These are phyloP conservation scores for Graphiopsis chlorocephala DNA, from an alignment of 2,329 filamentous ascomycete genomes.

Conservation along the genomic window DNA sequence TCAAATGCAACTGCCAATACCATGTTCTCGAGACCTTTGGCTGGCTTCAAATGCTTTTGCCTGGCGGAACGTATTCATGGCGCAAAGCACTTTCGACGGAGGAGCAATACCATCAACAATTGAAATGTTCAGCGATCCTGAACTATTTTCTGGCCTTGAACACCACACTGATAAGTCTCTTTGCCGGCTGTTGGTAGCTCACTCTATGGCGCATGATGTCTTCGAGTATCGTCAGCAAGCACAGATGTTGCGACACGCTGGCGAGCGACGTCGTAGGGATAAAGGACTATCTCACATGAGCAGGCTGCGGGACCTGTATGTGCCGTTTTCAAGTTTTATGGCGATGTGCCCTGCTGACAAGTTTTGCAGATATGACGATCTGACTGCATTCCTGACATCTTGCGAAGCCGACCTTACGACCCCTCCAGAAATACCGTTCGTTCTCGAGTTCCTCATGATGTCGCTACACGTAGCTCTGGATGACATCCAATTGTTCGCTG, in stretches of 20 bases:
- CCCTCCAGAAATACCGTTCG: slow-evolving; percentile 30
- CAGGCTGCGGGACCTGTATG: slow-evolving; percentile 22
- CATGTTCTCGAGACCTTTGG: slow-evolving; percentile 62
- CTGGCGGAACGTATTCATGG: slow-evolving; percentile 61
- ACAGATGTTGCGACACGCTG: slow-evolving; percentile 28
- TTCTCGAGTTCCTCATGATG: slow-evolving; percentile 56
- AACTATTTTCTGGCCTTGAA: slow-evolving; percentile 35
- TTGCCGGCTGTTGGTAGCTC: slow-evolving; percentile 61
- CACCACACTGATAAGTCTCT: slow-evolving; percentile 52
- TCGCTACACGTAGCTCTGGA: slow-evolving; percentile 61
- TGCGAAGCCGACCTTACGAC: slow-evolving; percentile 21
- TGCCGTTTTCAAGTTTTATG: background rate
- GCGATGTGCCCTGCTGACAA: background rate
- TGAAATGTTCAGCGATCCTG: slow-evolving; percentile 37
- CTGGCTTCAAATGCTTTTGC: slow-evolving; percentile 58
- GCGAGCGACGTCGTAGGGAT: slow-evolving; percentile 22
- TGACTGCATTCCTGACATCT: slow-evolving; percentile 21
- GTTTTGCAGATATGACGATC: slow-evolving; percentile 19
- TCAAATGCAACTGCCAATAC: slow-evolving; percentile 64
- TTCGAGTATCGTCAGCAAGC: slow-evolving; percentile 58
- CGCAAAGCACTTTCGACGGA: slow-evolving; percentile 28
- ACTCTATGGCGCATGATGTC: slow-evolving; percentile 51
- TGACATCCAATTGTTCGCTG: slow-evolving; percentile 63
- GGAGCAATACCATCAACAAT: slow-evolving; percentile 47
- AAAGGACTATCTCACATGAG: slow-evolving; percentile 26